phyloP scores from a whole-genome alignment of 768 basidiomycete genomes.

The Lactifluus pinguis region DNA sequence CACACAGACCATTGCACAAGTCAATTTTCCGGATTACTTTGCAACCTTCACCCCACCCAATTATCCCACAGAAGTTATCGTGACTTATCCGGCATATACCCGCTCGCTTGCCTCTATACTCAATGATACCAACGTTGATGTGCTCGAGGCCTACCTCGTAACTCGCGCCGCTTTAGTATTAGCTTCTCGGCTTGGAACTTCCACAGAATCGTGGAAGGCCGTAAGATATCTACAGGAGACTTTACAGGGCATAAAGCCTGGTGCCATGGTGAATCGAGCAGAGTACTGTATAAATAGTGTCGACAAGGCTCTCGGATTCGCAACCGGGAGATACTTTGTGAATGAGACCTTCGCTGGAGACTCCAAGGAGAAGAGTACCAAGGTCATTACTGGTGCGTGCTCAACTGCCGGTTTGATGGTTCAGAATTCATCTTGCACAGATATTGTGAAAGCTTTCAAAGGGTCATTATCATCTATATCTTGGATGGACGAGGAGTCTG shows the following conservation, averaged over 20 bases:
- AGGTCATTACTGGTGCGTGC: conserved; percentile 66
- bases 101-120: conserved; percentile 60
- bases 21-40: conserved; percentile 81
- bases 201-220: conserved; percentile 73
- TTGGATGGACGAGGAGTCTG: conserved; percentile 89
- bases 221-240: conserved; percentile 60
- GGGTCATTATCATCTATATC: conserved; percentile 58
- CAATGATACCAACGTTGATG: conserved; percentile 52
- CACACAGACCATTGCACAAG: conserved; percentile 56
- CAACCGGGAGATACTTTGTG: conserved; percentile 84
- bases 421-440: conserved; percentile 27
- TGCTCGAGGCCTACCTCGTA: conserved; percentile 82
- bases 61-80: conserved; percentile 67
- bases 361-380: conserved; percentile 71
- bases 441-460: conserved; percentile 80
- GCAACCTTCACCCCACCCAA: conserved; percentile 72
- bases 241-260: conserved; percentile 79
- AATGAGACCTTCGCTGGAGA: conserved; percentile 72
- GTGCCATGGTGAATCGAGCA: conserved; percentile 71
- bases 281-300: conserved; percentile 75
- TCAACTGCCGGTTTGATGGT: no score
- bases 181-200: conserved; percentile 61
- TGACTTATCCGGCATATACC: conserved; percentile 76
- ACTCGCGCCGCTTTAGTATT: conserved; percentile 62
- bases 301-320: conserved; percentile 74